These are phyloP conservation scores for Wickerhamia fluorescens DNA, from an alignment of 805 yeast species.

Conservation along the genomic window DNA sequence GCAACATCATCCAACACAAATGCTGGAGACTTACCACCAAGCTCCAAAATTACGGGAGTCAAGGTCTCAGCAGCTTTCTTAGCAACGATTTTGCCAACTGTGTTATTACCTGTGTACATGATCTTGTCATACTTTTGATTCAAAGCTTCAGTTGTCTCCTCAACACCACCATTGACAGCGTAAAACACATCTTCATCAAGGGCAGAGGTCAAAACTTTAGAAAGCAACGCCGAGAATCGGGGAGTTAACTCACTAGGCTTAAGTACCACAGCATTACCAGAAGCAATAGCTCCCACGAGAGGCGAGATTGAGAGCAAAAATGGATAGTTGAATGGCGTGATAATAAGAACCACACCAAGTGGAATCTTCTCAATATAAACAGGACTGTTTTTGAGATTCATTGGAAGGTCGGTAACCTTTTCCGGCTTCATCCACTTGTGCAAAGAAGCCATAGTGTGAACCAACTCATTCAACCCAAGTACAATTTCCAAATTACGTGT, in stretches of 20 bases:
- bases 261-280: constrained; percentile 73
- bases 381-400: constrained; percentile 23
- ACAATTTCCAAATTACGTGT: constrained; percentile 52
- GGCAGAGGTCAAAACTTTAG: constrained; percentile 45
- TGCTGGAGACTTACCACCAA: constrained; percentile 91
- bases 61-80: constrained; percentile 76
- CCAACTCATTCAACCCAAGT: constrained; percentile 46
- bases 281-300: constrained; percentile 72
- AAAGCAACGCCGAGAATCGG: constrained; percentile 46
- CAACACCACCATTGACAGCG: constrained; percentile 67
- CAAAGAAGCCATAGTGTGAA: constrained; percentile 52
- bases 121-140: constrained; percentile 71
- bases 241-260: constrained; percentile 76
- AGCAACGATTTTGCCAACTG: constrained; percentile 73
- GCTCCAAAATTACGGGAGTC: constrained; percentile 75
- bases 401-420: constrained; percentile 29
- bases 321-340: constrained; percentile 82
- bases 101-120: constrained; percentile 74
- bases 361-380: constrained; percentile 32
- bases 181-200: constrained; percentile 51
- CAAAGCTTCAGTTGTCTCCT: constrained; percentile 54
- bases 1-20: constrained; percentile 50
- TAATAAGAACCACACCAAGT: constrained; percentile 63
- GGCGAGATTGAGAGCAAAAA: constrained; percentile 57
- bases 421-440: constrained; percentile 55